Evolutionary conservation across 108 stramenopile genomes (phyloP).

Genomic region (Phaeodactylum tricornutum): DNA sequence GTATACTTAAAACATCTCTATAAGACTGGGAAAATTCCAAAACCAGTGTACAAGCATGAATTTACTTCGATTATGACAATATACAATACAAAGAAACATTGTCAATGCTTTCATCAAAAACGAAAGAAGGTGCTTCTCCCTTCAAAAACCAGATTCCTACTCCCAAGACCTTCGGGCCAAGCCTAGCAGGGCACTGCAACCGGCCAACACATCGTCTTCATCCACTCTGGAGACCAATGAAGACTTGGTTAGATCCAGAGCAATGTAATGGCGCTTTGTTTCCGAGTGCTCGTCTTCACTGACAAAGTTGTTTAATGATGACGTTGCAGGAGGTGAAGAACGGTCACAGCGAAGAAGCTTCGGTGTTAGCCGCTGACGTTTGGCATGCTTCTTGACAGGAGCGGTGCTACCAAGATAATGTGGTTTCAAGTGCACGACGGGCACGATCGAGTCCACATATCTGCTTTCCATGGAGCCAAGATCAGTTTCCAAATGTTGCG

Average conservation of each 20-base stretch:
- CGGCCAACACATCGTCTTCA: slow-evolving; percentile 38
- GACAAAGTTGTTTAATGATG: not conserved
- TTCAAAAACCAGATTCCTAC: not conserved
- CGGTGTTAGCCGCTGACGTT: not conserved
- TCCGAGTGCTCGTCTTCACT: not conserved
- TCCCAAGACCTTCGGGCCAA: slow-evolving; percentile 9
- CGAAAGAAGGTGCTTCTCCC: not conserved
- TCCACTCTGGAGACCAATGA: too few relatives aligned
- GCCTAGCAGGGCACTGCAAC: slow-evolving; percentile 36
- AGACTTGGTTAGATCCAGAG: not conserved
- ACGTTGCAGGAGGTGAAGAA: not conserved
- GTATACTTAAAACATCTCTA: too few relatives aligned
- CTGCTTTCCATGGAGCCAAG: not conserved
- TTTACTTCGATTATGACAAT: too few relatives aligned
- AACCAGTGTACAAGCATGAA: too few relatives aligned
- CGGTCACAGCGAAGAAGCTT: too few relatives aligned
- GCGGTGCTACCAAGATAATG: too few relatives aligned
- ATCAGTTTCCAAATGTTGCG: not conserved
- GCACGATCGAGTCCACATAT: not conserved
- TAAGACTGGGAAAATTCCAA: too few relatives aligned
- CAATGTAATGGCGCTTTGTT: not conserved
- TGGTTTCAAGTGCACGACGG: too few relatives aligned
- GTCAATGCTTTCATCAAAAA: not conserved
- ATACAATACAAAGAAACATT: too few relatives aligned
- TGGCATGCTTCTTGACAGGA: not conserved